A percentile compares a stretch with the other conserved stretches of the same genome.
phyloP scores from a whole-genome alignment of 169 alveolate species.

The Babesia caballi region DNA sequence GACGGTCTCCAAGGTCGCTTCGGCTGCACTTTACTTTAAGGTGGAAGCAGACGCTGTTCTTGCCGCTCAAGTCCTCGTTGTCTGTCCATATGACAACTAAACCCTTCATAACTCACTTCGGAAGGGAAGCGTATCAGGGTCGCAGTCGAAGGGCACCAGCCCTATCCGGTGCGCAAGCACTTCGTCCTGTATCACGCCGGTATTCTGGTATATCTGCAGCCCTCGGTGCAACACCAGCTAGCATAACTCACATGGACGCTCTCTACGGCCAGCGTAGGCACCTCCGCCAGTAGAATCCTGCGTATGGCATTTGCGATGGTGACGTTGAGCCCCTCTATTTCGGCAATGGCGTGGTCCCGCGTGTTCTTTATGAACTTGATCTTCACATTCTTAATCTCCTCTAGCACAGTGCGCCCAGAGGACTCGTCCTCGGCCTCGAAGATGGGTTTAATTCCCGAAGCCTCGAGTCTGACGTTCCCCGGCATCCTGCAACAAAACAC shows the following conservation, averaged over 20 bases:
- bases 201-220: constrained; percentile 74
- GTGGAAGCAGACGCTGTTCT: constrained; percentile 75
- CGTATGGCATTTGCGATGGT: constrained; percentile 94
- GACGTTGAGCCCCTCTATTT: constrained; percentile 86
- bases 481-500: constrained; percentile 22
- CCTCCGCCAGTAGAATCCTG: constrained; percentile 93
- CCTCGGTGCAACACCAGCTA: not conserved
- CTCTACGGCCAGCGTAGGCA: constrained; percentile 95
- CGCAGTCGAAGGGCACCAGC: constrained; percentile 93
- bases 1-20: constrained; percentile 5
- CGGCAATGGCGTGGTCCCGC: constrained; percentile 65
- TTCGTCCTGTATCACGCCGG: constrained; percentile 96
- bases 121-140: constrained; percentile 88
- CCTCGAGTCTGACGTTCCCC: constrained; percentile 39
- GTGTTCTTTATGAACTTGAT: constrained; percentile 67
- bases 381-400: constrained; percentile 52
- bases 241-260: constrained; percentile 77
- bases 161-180: constrained; percentile 97
- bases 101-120: constrained; percentile 38
- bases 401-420: constrained; percentile 27
- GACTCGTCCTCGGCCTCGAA: constrained; percentile 24
- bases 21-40: constrained; percentile 57
- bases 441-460: constrained; percentile 61
- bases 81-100: not conserved
- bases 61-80: constrained; percentile 74